Base-by-base conservation (phyloP, 228 moss, liverwort and hornwort species). In the Sphagnum fallax region DNA sequence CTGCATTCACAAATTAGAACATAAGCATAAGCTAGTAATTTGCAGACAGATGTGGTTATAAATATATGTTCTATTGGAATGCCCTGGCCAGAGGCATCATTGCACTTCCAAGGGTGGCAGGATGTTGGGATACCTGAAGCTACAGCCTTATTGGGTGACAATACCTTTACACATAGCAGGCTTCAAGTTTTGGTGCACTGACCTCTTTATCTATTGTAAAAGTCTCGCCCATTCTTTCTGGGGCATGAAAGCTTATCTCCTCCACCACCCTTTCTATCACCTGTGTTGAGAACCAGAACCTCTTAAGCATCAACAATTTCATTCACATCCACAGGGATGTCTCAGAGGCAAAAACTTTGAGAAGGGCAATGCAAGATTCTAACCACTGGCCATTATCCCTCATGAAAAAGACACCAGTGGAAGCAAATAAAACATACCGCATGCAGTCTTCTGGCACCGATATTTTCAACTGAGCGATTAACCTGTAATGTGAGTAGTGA, bases 251-350 rank as follows among this genome's bases (percentile, higher is more conserved):
- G 78, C 92, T 92, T 60, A 91, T 92, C 64, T 95, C 95, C 67
- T 95, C 89, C 9, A 95, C 92, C 68, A 95, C 92, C 47, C 84
- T 77, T 77, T 95, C 92, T 79, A 92, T 92, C 32, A 92, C 95
- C 85, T 92, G 61, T 7, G 62, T 7, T n/a, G 8, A 32, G 10
- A 8, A 64, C 63, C 8, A 47, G 6, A 69, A 32, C 32, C 32
- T 32, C 32, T 32, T 32, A 32, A 32, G 32, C 32, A 32, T 32
- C 32, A 32, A 32, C 32, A 32, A 32, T 32, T 32, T 32, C 32
- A 32, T 32, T 32, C 32, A 32, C 32, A 32, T 32, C 32, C 32
- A 32, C 32, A 32, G 32, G 32, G 32, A 32, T 3, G 3, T 32
- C 32, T 32, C 32, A 32, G 32, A 32, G 32, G 32, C 32, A 32